Evolutionary conservation across 108 stramenopile genomes (phyloP).

Genomic region (Skeletonema costatum): DNA sequence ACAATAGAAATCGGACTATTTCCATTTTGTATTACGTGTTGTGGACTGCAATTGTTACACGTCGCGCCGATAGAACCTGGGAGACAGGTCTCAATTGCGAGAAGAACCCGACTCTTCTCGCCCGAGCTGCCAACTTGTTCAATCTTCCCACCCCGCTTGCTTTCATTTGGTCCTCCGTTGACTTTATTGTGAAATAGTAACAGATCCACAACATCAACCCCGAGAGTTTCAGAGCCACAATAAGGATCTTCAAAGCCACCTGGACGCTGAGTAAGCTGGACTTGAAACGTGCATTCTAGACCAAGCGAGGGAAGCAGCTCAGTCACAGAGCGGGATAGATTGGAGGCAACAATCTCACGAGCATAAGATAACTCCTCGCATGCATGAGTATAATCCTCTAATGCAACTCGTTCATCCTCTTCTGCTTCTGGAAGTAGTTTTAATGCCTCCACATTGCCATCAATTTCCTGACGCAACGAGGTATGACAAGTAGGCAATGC

Average conservation of each 20-base stretch:
- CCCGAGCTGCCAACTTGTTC: slow-evolving; percentile 75
- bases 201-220: slow-evolving; percentile 61
- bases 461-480: slow-evolving; percentile 64
- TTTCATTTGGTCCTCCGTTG: slow-evolving; percentile 8
- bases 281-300: slow-evolving; percentile 69
- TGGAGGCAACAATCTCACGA: slow-evolving; percentile 27
- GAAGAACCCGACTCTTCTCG: slow-evolving; percentile 76
- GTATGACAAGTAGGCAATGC: slow-evolving; percentile 65
- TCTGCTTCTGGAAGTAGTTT: slow-evolving; percentile 60
- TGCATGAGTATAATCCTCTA: slow-evolving; percentile 42
- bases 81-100: slow-evolving; percentile 77
- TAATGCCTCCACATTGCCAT: slow-evolving; percentile 70
- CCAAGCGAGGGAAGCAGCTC: slow-evolving; percentile 64
- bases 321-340: slow-evolving; percentile 61
- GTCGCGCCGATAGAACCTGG: slow-evolving; percentile 75
- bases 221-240: slow-evolving; percentile 37
- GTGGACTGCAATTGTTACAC: slow-evolving; percentile 29
- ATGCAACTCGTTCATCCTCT: slow-evolving; percentile 53
- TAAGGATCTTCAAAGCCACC: slow-evolving; percentile 48
- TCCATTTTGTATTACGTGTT: slow-evolving; percentile 3
- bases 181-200: slow-evolving; percentile 48
- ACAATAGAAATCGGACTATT: slow-evolving; percentile 67
- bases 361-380: slow-evolving; percentile 54
- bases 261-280: slow-evolving; percentile 32
- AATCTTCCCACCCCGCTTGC: slow-evolving; percentile 57